phyloP scores from a whole-genome alignment of 495 filamentous ascomycete species.

The Achaetomiella virescens region DNA sequence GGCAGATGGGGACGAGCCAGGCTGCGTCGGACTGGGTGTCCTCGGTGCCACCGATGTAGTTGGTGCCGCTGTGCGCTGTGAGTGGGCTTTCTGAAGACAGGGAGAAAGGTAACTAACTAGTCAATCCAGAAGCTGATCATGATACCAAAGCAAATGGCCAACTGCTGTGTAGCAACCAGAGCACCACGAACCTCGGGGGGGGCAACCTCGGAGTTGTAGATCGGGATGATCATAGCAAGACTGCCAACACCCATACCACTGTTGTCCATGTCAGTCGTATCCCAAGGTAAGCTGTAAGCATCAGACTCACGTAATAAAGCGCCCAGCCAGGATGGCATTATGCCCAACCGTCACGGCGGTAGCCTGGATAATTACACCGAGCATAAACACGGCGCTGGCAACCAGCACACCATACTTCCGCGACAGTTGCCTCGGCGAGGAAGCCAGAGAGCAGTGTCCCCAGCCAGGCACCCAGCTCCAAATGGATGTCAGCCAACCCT shows the following conservation, averaged over 20 bases:
- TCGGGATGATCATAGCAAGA: constrained; percentile 60
- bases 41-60: constrained; percentile 72
- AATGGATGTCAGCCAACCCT: constrained; percentile 76
- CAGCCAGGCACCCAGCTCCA: constrained; percentile 77
- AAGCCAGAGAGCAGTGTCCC: constrained; percentile 71
- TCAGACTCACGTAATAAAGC: constrained; percentile 58
- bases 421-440: constrained; percentile 64
- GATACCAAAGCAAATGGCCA: constrained; percentile 79
- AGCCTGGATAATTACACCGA: constrained; percentile 71
- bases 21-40: constrained; percentile 57
- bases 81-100: not conserved
- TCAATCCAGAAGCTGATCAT: constrained; percentile 82
- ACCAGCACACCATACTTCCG: constrained; percentile 70
- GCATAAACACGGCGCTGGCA: constrained; percentile 63
- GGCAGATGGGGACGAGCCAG: constrained; percentile 61
- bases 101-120: constrained; percentile 36
- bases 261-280: not conserved
- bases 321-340: constrained; percentile 61
- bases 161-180: constrained; percentile 70
- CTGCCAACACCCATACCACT: constrained; percentile 64
- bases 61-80: constrained; percentile 43
- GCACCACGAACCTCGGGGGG: constrained; percentile 58
- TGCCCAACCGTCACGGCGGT: constrained; percentile 51
- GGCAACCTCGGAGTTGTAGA: constrained; percentile 66
- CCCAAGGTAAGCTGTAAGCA: not conserved